Base-by-base conservation (phyloP, 2,329 filamentous ascomycete genomes). In the Penicillium vulpinum region DNA sequence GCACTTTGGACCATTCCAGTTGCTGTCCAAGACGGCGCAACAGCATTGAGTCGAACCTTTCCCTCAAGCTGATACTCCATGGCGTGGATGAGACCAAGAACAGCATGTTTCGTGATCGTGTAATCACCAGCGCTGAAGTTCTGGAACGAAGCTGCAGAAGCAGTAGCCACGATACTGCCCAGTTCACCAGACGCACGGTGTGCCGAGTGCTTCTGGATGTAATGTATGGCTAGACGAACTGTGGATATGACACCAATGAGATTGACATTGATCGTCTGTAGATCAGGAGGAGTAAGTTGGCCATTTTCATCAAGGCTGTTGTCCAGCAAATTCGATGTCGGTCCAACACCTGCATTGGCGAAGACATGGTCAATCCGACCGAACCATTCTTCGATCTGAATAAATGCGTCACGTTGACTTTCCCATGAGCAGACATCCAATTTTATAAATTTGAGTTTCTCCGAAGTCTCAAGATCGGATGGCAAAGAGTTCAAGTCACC, bases 11-110 rank as follows among this genome's bases (percentile, higher is more conserved):
- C 67, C 0, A 85, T 74, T 13, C 72, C 76, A 16, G 81, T 82
- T 3, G 75, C 70, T 0, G 84, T 85, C 83, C 83, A 86, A 29
- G 75, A 79, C 1, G 84, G 83, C 1, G 81, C 78, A 21, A 86
- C 70, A 6, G 75, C 78, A 71, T 87, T 87, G 49, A 86, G 66
- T 15, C 84, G 80, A 41, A 86, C 79, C 1, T 81, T 78, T 1
- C 81, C 58, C 41, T 57, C 47, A 21, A 83, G 61, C 4, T 78
- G 67, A 3, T 71, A 68, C 1, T 76, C 67, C 10, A 83, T 69
- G 3, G 80, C 78, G 28, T 83, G 77, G 22, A 81, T 75, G 53
- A 83, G 78, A 2, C 84, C 83, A 0, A 85, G 59, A 0, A 84
- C 78, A 22, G 77, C 84, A 53, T 85, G 80, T 57, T 86, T 86